Evolutionary conservation across 2,329 filamentous ascomycete genomes (phyloP), one percentile per base, ranked within the genome.

Genomic region (Parascedosporium putredinis): DNA sequence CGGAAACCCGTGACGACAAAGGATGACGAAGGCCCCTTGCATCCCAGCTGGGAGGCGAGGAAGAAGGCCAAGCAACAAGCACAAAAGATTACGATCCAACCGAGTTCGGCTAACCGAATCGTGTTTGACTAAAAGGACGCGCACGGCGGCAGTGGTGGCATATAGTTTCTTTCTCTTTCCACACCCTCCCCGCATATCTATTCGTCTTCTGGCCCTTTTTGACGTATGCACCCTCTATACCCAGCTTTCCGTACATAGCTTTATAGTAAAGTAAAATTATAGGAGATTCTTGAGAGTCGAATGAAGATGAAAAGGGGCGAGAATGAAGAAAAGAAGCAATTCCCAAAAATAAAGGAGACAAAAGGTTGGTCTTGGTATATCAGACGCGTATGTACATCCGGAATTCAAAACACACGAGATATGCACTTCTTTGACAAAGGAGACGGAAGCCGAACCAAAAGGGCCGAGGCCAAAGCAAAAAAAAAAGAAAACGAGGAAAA

Each of bases 41-140:
- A 86, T 67, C 76, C 79, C 2, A 81, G 76, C 58, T 84, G 81
- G 81, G 75, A 75, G 55, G 80, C 80, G 51, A 76, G 71, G 55
- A 80, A 79, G 64, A 76, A 76, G 63, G 74, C 74, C 1, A 81
- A 83, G 63, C 76, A 80, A 56, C 70, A 74, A 58, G 72, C 70
- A 43, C 72, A 70, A 20, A 64, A 67, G 20, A 82, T 80, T 60
- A 59, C 72, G 50, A 78, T 78, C 47, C 74, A 70, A 54, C 51
- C 52, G 25, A 47, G 36, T 2, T 5, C 24, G 9, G 52, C 52
- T 5, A 55, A 55, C 47, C 81, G 81, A 63, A 75, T 82, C 50
- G 70, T 68, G 18, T 82, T 81, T 64, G 76, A 80, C 59, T 53
- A 55, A 45, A 54, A 33, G 38, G 47, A 5, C 12, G 10, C 34